Percentiles rank a stretch among this genome's conserved stretches.
Evolutionary conservation across 305 asterid species (phyloP).

Genomic region (Fraxinus latifolia): DNA sequence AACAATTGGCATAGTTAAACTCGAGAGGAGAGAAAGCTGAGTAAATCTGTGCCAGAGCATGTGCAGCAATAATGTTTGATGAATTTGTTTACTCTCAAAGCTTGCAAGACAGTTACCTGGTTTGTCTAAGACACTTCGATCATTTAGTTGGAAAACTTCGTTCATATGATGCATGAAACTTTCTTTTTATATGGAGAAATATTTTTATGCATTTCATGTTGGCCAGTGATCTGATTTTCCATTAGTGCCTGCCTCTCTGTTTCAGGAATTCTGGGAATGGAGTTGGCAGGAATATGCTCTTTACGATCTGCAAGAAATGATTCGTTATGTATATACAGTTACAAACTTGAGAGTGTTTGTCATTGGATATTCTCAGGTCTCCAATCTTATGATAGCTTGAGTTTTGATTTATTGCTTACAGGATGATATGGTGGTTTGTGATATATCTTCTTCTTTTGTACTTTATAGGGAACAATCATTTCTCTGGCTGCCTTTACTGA

Average conservation of each 20-base stretch:
- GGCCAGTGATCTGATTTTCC: slow-evolving; percentile 18
- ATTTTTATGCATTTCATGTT: slow-evolving; percentile 2
- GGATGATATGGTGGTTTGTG: not conserved
- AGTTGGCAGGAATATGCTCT: slow-evolving; percentile 98
- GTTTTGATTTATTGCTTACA: not conserved
- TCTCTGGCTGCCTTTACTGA: slow-evolving; percentile 93
- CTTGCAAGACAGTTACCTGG: not conserved
- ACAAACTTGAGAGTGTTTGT: slow-evolving; percentile 66
- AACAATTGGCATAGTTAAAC: not conserved
- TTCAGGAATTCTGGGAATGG: slow-evolving; percentile 97
- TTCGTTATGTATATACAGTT: slow-evolving; percentile 50
- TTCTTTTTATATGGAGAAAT: not conserved
- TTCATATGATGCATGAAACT: not conserved
- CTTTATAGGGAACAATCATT: slow-evolving; percentile 82
- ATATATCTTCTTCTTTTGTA: slow-evolving; percentile 19
- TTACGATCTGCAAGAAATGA: slow-evolving; percentile 79
- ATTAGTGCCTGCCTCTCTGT: slow-evolving; percentile 18
- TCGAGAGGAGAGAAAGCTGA: not conserved
- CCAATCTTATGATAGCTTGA: slow-evolving; percentile 17
- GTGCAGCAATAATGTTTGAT: slow-evolving; percentile 5
- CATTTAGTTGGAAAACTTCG: slow-evolving; percentile 7
- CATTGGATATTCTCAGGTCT: slow-evolving; percentile 97
- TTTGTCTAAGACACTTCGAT: slow-evolving; percentile 1
- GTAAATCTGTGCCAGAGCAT: not conserved
- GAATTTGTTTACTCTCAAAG: not conserved